Conservation (phyloP, 2,329 filamentous ascomycete genomes). For the Fusarium heterosporum region DNA sequence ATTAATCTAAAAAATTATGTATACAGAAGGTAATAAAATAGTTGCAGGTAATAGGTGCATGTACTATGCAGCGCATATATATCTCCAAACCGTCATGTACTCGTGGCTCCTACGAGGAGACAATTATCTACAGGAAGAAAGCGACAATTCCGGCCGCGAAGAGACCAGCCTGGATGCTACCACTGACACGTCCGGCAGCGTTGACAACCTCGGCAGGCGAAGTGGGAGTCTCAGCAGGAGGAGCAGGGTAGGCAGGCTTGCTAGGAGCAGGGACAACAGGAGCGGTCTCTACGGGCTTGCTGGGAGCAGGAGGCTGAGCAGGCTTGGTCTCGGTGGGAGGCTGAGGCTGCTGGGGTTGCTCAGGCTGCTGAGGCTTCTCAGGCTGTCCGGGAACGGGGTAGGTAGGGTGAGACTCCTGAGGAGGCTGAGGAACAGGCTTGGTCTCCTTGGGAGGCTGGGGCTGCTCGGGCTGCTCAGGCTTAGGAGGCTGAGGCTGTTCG, state of each 20-base stretch:
- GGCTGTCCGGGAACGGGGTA: slow-evolving; percentile 13
- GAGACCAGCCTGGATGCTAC: slow-evolving; percentile 16
- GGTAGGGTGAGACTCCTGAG: slow-evolving; percentile 3
- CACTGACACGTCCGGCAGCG: slow-evolving; percentile 26
- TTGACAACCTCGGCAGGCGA: slow-evolving; percentile 9
- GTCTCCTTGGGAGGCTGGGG: slow-evolving; percentile 19
- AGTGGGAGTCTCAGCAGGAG: slow-evolving; percentile 8
- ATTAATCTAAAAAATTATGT: slow-evolving; percentile 29
- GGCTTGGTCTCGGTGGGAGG: slow-evolving; percentile 3
- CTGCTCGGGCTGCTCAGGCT: too few relatives aligned
- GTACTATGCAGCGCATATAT: slow-evolving; percentile 20
- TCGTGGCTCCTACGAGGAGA: slow-evolving; percentile 24
- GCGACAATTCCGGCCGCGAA: slow-evolving; percentile 29
- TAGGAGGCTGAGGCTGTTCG: too few relatives aligned
- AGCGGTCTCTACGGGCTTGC: slow-evolving; percentile 18
- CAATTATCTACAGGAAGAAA: slow-evolving; percentile 31
- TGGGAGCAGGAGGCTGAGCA: slow-evolving; percentile 7
- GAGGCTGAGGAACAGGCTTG: slow-evolving; percentile 10
- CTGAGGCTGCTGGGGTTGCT: slow-evolving; percentile 2
- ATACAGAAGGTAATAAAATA: slow-evolving; percentile 15
- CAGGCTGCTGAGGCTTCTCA: slow-evolving; percentile 22
- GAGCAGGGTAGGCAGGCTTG: slow-evolving; percentile 10
- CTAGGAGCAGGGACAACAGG: slow-evolving; percentile 9
- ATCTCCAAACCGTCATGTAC: slow-evolving; percentile 21
- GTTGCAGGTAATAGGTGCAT: slow-evolving; percentile 33